Base-by-base conservation (phyloP, 768 basidiomycete genomes). In the Suillus decipiens region DNA sequence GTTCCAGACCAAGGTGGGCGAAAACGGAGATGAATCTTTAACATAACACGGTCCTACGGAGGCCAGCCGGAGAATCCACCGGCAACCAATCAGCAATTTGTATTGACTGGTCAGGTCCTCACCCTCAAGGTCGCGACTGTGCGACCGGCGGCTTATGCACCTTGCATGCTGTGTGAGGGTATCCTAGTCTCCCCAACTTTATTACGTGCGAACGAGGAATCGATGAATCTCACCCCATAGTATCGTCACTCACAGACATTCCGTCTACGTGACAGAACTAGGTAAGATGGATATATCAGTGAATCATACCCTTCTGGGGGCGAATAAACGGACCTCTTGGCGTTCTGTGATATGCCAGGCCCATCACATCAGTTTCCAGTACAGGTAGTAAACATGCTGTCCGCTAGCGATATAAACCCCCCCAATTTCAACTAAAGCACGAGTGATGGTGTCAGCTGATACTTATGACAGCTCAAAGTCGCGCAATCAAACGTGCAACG, bases 401-500 rank as follows among this genome's bases (percentile, higher is more conserved):
- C 28, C 28, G 28, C 28, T 28, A 28, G 28, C 28, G 28, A 28
- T 28, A 28, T 28, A 28, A 28, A 28, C 28, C 28, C 28, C 28
- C 28, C 28, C 28, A 28, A 28, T 28, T 28, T 28, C 28, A 28
- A 28, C 28, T 14, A 39, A 22, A 47, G 45, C 45, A 47, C 45
- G 45, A 47, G 22, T 22, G 12, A 22, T 56, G 36, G 55, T 34
- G 55, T 56, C 19, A 45, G 15, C 1, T 28, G 28, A 28, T 51
- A 22, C 47, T 15, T 24, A 48, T 50, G 45, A 51, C 24, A 31
- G 2, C 14, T 6, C 5, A 36, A 54, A 34, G 62, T 66, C 33
- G 59, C 65, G 66, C 61, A 61, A 65, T 67, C 64, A 64, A 64
- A 67, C 66, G 66, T 67, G 66, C 64, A 60, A 64, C 22, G 11